Base-by-base conservation (phyloP, 2,329 filamentous ascomycete species). In the Purpureocillium lavendulum region DNA sequence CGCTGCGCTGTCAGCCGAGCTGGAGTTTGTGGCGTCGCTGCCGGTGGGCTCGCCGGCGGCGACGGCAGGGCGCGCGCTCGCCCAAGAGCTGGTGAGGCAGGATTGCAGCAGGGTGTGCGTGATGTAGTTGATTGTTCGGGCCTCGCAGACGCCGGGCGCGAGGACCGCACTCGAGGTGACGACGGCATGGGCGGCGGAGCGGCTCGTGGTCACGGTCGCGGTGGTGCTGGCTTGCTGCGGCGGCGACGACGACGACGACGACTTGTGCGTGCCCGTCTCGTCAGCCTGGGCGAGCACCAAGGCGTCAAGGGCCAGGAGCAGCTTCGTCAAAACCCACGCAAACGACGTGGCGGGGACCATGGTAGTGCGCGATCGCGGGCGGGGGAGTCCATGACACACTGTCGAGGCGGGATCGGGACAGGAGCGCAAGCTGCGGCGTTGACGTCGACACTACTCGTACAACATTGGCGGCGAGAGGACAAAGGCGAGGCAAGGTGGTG, bases 91-190 rank as follows among this genome's bases (percentile, higher is more conserved):
- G 36, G 75, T 77, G 16, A 87, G 67, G 55, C 85, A 90, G 64
- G 84, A 82, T 56, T 87, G 83, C 10, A 83, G 83, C 30, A 89
- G 65, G 2, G 76, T 79, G 50, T 89, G 82, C 10, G 84, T 89
- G 45, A 90, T 86, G 60, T 89, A 87, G 61, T 90, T 89, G 55
- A 87, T 79, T 2, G 82, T 87, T 49, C 76, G 75, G 39, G 64
- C 70, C 49, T 74, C 71, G 61, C 75, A 80, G 33, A 47, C 12
- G 21, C 30, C 26, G 14, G 33, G 28, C n/a, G n/a, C n/a, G n/a
- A n/a, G n/a, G n/a, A n/a, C n/a, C n/a, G 11, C 16, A 26, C 21
- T 26, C 6, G 21, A 26, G 5, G 21, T 26, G 21, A 26, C 21
- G 21, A 10, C 10, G 21, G 21, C 10, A 26, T 26, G 6, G 21